These are phyloP conservation scores for Crithidia thermophila DNA, from an alignment of 208 protist genomes.

Conservation along the genomic window DNA sequence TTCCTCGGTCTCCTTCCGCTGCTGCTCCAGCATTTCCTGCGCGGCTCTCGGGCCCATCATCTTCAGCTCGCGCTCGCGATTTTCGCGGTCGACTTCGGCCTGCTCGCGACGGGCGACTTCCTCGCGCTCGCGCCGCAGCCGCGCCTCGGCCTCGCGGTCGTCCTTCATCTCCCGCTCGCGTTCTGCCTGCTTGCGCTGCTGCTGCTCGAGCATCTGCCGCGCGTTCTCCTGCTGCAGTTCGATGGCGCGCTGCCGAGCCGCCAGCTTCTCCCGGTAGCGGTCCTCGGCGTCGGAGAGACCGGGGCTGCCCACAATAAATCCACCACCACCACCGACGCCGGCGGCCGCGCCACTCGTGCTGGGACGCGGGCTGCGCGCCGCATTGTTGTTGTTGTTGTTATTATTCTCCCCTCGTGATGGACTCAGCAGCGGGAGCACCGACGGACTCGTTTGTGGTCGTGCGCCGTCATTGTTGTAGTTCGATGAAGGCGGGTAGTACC, in stretches of 20 bases:
- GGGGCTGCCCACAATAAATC: constrained; percentile 26
- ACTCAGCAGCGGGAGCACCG: constrained; percentile 14
- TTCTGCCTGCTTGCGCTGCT: constrained; percentile 47
- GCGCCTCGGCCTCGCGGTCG: constrained; percentile 49
- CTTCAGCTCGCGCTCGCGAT: constrained; percentile 38
- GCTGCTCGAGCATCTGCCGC: constrained; percentile 60
- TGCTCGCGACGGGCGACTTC: constrained; percentile 44
- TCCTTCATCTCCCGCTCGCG: constrained; percentile 39
- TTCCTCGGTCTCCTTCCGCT: constrained; percentile 29
- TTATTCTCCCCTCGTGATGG: background rate
- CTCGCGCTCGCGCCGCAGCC: constrained; percentile 53
- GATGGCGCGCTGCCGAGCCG: constrained; percentile 48
- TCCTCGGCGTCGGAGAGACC: constrained; percentile 34
- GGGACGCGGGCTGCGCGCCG: constrained; percentile 13
- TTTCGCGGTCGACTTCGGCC: constrained; percentile 60
- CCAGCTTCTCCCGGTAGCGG: constrained; percentile 32
- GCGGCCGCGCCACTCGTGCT: constrained; percentile 8
- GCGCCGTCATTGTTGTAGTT: constrained; percentile 11
- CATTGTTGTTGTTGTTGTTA: background rate
- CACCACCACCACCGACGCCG: constrained; percentile 7
- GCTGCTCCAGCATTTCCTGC: constrained; percentile 27
- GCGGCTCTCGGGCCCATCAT: constrained; percentile 36
- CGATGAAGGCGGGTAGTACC: constrained; percentile 2
- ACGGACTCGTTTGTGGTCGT: constrained; percentile 20
- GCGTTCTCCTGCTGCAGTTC: constrained; percentile 82